These are phyloP conservation scores for Euphorbia pulcherrima DNA, from an alignment of 345 rosid species.

Conservation along the genomic window DNA sequence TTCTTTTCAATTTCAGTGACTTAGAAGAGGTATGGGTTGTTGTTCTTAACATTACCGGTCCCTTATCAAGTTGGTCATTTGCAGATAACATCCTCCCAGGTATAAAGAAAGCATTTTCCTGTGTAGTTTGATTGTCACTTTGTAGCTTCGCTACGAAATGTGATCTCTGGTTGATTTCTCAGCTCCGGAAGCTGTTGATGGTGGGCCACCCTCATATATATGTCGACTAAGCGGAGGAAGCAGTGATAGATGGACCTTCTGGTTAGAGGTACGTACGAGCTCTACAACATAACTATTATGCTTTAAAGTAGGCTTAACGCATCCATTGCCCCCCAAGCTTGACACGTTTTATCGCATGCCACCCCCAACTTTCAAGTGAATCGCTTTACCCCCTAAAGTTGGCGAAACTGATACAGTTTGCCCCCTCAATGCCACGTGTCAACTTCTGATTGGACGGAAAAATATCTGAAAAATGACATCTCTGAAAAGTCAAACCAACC, in stretches of 20 bases:
- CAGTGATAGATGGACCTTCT: constrained; percentile 74
- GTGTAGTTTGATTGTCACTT: neutral
- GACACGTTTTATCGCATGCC: no score
- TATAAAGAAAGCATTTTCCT: constrained; percentile 19
- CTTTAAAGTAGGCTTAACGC: no score
- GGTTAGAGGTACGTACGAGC: constrained; percentile 77
- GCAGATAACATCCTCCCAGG: constrained; percentile 77
- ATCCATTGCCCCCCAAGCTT: no score
- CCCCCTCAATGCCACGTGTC: no score
- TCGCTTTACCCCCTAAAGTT: no score
- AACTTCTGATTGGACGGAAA: no score
- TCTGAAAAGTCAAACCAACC: no score
- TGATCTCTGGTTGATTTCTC: constrained; percentile 17
- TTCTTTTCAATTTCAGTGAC: constrained; percentile 42
- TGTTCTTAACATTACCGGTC: constrained; percentile 85
- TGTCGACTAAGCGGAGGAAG: constrained; percentile 71
- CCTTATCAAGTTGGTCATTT: constrained; percentile 88
- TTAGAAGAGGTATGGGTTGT: constrained; percentile 88
- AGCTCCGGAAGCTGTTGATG: constrained; percentile 59
- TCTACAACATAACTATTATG: neutral
- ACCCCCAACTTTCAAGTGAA: no score
- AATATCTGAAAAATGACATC: no score
- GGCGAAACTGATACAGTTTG: no score
- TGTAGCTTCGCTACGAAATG: neutral
- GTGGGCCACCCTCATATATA: constrained; percentile 86